Base-by-base conservation (phyloP, 306 rosid species). In the Canavalia ensiformis region DNA sequence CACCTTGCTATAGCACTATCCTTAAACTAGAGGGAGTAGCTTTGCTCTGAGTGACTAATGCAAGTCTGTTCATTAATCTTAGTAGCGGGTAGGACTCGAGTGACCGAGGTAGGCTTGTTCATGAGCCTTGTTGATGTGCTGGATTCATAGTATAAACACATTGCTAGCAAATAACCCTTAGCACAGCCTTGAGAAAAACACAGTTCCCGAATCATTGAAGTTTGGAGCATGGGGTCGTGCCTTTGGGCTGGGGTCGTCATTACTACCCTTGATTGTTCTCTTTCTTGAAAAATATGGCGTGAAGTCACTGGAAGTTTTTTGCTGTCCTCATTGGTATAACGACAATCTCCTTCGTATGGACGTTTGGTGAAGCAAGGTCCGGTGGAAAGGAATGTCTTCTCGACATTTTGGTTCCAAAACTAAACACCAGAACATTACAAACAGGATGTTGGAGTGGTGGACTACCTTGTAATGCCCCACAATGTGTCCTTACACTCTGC, bases 401-500 rank as follows among this genome's bases (percentile, higher is more conserved):
- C 25, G 99, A 97, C 35, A 68, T 95, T 85, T 82, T 95, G 86
- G 50, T 95, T 90, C 99, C 99, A 10, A 95, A 90, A 72, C 89
- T 18, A 18, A 18, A 18, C 25, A 18, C 25, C 25, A 18, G 25
- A 18, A 18, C 25, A 18, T 18, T 18, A 83, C 88, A 82, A 66
- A 18, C 96, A 93, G 77, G 99, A 98, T 74, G 99, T 95, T 81
- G 99, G 93, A 49, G 94, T 95, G 66, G 99, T 95, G 59, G 99
- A 98, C 41, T 93, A 98, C 87, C 86, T 95, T 71, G 91, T 95
- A 59, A 95, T 95, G 99, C 99, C 99, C 50, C 97, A 95, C 84
- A 95, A 95, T 73, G 93, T 95, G 47, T 95, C 93, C 89, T 81
- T 95, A 88, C 99, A 95, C 85, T 95, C 99, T 8, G 99, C 99